These are phyloP conservation scores for Salvia hispanica DNA, from an alignment of 257 asterid genomes.

Conservation along the genomic window DNA sequence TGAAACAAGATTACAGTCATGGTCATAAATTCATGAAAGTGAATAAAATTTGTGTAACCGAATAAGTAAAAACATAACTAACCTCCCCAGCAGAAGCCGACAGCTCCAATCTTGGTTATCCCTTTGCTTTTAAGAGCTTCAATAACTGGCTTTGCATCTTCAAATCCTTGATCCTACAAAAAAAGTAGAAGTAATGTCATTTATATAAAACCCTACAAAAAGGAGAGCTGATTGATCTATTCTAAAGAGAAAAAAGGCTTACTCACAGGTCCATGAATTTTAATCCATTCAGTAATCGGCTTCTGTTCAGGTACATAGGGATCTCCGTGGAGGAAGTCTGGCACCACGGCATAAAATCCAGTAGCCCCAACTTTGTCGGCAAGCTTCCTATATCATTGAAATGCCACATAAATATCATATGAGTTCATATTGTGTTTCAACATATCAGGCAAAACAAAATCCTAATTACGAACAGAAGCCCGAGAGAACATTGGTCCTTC, in stretches of 20 bases:
- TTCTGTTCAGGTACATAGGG: constrained; percentile 38
- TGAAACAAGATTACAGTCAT: constrained; percentile 25
- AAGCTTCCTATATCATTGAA: constrained; percentile 45
- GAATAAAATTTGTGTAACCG: not conserved
- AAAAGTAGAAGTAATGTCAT: not conserved
- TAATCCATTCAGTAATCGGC: constrained; percentile 45
- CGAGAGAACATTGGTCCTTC: too few relatives aligned
- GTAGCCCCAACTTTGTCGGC: constrained; percentile 67
- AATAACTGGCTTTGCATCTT: constrained; percentile 56
- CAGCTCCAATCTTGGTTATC: constrained; percentile 57
- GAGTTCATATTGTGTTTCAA: not conserved
- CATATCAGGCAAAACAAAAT: not conserved
- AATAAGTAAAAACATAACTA: not conserved
- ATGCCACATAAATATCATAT: constrained; percentile 1
- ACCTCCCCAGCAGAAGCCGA: constrained; percentile 80
- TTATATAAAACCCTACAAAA: constrained; percentile 24
- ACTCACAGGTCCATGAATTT: constrained; percentile 59
- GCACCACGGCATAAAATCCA: constrained; percentile 62
- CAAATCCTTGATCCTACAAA: constrained; percentile 53
- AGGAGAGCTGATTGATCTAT: not conserved
- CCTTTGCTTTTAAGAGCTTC: constrained; percentile 63
- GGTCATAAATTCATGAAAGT: not conserved
- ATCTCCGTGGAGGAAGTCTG: constrained; percentile 63
- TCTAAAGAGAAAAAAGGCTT: not conserved
- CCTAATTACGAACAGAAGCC: not conserved